Evolutionary conservation across 345 rosid species (phyloP).

Genomic region (Citrus trifoliata): DNA sequence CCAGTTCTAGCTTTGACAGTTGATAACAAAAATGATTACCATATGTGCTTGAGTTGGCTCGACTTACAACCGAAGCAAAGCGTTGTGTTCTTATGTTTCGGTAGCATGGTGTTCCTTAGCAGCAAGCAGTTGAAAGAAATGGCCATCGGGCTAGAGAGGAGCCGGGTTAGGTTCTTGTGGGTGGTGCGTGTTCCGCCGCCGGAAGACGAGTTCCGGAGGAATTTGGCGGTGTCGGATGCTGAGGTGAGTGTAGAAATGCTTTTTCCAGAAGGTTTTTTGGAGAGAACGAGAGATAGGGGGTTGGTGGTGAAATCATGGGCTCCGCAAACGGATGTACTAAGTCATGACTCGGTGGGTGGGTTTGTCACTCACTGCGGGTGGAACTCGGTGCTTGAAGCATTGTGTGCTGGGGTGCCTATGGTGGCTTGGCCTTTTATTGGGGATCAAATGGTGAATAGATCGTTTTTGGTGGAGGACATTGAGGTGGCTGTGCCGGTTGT

Average conservation of each 20-base stretch:
- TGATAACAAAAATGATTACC: neutral
- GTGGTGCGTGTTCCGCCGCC: slow-evolving; percentile 32
- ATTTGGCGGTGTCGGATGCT: no score
- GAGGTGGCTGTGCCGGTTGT: slow-evolving; percentile 21
- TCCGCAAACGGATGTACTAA: slow-evolving; percentile 26
- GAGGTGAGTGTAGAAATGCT: neutral
- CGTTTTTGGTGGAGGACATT: slow-evolving; percentile 25
- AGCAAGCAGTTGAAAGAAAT: slow-evolving; percentile 36
- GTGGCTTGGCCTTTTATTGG: slow-evolving; percentile 45
- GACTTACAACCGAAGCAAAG: slow-evolving; percentile 30
- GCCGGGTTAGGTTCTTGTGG: slow-evolving; percentile 42
- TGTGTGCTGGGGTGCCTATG: slow-evolving; percentile 42
- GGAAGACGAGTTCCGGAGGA: neutral
- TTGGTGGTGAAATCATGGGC: slow-evolving; percentile 31
- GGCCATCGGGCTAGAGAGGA: slow-evolving; percentile 38
- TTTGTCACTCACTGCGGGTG: slow-evolving; percentile 38
- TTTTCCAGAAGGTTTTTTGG: slow-evolving; percentile 38
- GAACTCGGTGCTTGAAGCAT: slow-evolving; percentile 39
- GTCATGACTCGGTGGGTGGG: slow-evolving; percentile 30
- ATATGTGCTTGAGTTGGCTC: slow-evolving; percentile 35
- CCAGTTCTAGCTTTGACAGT: slow-evolving; percentile 15
- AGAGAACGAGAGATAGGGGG: slow-evolving; percentile 27
- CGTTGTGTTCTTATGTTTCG: slow-evolving; percentile 38
- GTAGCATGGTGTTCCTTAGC: slow-evolving; percentile 31
- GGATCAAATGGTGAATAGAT: slow-evolving; percentile 32